phyloP scores from a whole-genome alignment of 768 basidiomycete genomes.

The Kondoa subrosea region DNA sequence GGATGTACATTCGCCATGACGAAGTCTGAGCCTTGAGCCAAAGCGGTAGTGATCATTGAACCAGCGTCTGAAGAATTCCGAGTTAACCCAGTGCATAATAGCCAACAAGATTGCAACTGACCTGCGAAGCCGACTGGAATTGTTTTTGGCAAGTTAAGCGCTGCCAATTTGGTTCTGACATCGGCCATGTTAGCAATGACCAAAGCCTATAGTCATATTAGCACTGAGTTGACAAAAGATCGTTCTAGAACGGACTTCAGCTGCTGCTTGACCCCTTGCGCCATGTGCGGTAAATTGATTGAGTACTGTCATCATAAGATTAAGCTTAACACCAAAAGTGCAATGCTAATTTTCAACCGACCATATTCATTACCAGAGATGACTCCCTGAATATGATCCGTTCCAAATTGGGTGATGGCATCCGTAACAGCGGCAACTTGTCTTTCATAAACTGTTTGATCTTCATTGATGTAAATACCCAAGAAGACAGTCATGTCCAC shows the following conservation, averaged over 20 bases:
- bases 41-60: constrained; percentile 26
- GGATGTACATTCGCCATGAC: constrained; percentile 43
- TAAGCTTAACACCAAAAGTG: not conserved
- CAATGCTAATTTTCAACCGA: not conserved
- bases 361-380: constrained; percentile 61
- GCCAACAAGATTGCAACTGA: not conserved
- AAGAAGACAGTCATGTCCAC: constrained; percentile 71
- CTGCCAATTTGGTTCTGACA: constrained; percentile 29
- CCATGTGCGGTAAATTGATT: not conserved
- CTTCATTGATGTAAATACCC: constrained; percentile 68
- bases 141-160: constrained; percentile 29
- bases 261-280: not conserved
- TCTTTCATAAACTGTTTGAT: constrained; percentile 42
- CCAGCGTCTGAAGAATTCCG: constrained; percentile 32
- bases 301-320: not conserved
- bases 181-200: constrained; percentile 28
- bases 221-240: not conserved
- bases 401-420: constrained; percentile 61
- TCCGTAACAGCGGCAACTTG: constrained; percentile 46
- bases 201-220: constrained; percentile 15
- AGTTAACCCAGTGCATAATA: not conserved
- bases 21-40: constrained; percentile 58
- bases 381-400: constrained; percentile 55
- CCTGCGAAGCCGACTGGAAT: constrained; percentile 33
- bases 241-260: not conserved